Evolutionary conservation across 164 flowering plant species (phyloP).

Genomic region (Echeveria elegans): DNA sequence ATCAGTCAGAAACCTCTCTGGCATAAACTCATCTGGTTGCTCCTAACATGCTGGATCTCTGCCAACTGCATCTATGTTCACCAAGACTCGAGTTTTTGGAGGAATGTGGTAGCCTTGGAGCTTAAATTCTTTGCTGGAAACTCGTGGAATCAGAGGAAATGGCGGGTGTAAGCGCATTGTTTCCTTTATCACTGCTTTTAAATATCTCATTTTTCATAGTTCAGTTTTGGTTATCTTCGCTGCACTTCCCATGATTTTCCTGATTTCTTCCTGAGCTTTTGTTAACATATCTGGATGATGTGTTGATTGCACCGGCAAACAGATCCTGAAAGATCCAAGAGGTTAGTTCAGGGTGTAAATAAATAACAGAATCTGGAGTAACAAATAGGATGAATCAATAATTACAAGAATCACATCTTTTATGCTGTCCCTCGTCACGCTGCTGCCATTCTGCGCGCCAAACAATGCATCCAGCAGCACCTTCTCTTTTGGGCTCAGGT

Average conservation of each 20-base stretch:
- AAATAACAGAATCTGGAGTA: too few relatives aligned
- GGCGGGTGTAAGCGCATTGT: constrained; percentile 32
- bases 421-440: too few relatives aligned
- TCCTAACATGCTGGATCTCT: constrained; percentile 24
- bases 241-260: constrained; percentile 13
- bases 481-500: too few relatives aligned
- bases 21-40: constrained; percentile 20
- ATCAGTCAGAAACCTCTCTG: constrained; percentile 20
- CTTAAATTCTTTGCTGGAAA: constrained; percentile 9
- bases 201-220: constrained; percentile 17
- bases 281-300: constrained; percentile 28
- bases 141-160: constrained; percentile 22
- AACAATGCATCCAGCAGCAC: too few relatives aligned
- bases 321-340: too few relatives aligned
- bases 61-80: constrained; percentile 21
- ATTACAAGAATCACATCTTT: too few relatives aligned
- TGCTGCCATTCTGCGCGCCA: too few relatives aligned
- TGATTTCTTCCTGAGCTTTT: constrained; percentile 28
- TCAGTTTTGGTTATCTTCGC: constrained; percentile 9
- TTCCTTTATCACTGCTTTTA: constrained; percentile 32
- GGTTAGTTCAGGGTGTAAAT: too few relatives aligned
- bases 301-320: too few relatives aligned
- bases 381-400: too few relatives aligned
- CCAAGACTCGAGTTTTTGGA: constrained; percentile 15
- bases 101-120: constrained; percentile 27